Base-by-base conservation (phyloP, 495 filamentous ascomycete genomes). In the Penicillium arizonense region DNA sequence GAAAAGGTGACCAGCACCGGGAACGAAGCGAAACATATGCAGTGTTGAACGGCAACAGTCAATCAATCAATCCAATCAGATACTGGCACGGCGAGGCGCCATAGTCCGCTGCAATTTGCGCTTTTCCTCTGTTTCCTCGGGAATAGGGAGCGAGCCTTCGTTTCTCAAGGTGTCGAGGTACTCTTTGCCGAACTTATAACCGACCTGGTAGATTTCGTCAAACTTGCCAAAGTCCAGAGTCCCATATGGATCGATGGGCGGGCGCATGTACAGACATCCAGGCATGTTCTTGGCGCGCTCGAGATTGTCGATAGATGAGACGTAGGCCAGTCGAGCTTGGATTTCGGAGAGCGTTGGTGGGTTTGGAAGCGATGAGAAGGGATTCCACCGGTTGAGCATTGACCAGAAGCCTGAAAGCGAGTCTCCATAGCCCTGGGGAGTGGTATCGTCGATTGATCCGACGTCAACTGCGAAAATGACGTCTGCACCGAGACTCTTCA, bases 171-270 rank as follows among this genome's bases (percentile, higher is more conserved):
- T 76, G 26, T 79, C 82, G 37, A 98, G 68, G 69, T 84, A 96
- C 50, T 87, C 78, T 68, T 85, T 87, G 14, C 91, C 94, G 72
- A 85, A 97, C 30, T 80, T 73, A 67, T 95, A 96, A 3, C 94
- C 95, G 2, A 96, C 77, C 59, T 85, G 76, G 63, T 93, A 96
- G 52, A 99, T 97, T 75, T 97, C 94, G 54, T 96, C 91, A 70
- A 99, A 97, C 67, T 91, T 96, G 47, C 82, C 88, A 75, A 99
- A 99, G 39, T 97, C 95, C 45, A 99, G 71, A 7, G 94, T 99
- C 0, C 91, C 94, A 52, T 95, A 97, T 5, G 82, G 78, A 61
- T 97, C 95, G 49, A 99, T 87, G 3, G 94, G 94, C 23, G 95
- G 95, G 5, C 94, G 81, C 89, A 97, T 94, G 64, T 97, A 99